A percentile compares a stretch with the other conserved stretches of the same genome.
phyloP scores from a whole-genome alignment of 208 protist species.

The Trypanosomatidae sp. region DNA sequence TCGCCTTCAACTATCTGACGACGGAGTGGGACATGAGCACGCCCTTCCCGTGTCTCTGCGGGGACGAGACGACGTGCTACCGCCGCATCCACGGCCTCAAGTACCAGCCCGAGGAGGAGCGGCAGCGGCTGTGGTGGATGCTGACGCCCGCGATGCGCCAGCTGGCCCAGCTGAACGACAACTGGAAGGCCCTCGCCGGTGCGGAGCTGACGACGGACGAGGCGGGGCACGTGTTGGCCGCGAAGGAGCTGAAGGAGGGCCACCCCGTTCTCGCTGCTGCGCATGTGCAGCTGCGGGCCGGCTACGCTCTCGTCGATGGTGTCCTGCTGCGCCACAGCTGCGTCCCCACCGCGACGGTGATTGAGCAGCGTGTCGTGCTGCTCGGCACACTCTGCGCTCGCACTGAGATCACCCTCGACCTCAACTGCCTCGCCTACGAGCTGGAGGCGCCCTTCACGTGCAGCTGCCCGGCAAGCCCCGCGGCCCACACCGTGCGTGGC shows the following conservation, averaged over 20 bases:
- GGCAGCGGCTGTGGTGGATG: constrained; percentile 75
- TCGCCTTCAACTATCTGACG: constrained; percentile 89
- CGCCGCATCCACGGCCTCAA: constrained; percentile 75
- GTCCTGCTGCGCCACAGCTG: constrained; percentile 69
- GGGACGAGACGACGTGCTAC: constrained; percentile 38
- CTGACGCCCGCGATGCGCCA: constrained; percentile 68
- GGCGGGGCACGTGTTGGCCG: constrained; percentile 42
- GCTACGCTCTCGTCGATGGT: constrained; percentile 41
- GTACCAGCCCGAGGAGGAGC: constrained; percentile 43
- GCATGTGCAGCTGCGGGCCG: constrained; percentile 27
- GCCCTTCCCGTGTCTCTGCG: constrained; percentile 80
- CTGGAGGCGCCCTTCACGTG: constrained; percentile 56
- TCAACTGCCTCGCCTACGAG: constrained; percentile 63
- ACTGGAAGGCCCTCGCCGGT: constrained; percentile 60
- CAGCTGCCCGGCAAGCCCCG: constrained; percentile 27
- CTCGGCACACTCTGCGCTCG: constrained; percentile 43
- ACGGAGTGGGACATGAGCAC: constrained; percentile 91
- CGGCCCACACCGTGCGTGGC: constrained; percentile 50
- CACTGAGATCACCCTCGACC: constrained; percentile 71
- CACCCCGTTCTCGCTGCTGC: constrained; percentile 39
- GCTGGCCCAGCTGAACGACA: constrained; percentile 32
- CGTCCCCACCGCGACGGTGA: constrained; percentile 52
- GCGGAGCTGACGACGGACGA: constrained; percentile 42
- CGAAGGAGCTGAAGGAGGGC: constrained; percentile 51
- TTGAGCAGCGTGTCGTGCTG: constrained; percentile 59